phyloP scores from a whole-genome alignment of 495 filamentous ascomycete genomes.

The Podospora conica region DNA sequence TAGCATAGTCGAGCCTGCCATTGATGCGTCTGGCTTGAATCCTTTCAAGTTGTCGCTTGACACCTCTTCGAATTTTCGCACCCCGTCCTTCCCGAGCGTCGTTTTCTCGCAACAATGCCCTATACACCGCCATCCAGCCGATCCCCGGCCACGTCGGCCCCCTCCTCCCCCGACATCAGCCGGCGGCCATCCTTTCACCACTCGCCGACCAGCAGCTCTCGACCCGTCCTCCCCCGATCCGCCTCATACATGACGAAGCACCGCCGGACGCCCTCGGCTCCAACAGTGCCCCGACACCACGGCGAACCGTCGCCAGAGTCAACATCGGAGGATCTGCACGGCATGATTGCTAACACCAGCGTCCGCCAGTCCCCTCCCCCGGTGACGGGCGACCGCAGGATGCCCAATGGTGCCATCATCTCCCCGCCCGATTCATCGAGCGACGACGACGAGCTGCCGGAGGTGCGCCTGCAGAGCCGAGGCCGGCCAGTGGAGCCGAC shows the following conservation, averaged over 20 bases:
- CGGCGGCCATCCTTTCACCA: conserved; percentile 49
- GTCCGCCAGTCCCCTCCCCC: conserved; percentile 77
- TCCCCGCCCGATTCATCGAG: conserved; percentile 85
- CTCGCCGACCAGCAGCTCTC: conserved; percentile 35
- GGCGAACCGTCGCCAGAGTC: conserved; percentile 38
- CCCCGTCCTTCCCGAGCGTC: background rate
- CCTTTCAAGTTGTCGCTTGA: conserved; percentile 5
- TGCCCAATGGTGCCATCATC: conserved; percentile 74
- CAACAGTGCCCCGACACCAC: conserved; percentile 24
- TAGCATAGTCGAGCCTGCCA: background rate
- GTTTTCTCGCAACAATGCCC: conserved; percentile 58
- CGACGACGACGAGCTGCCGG: conserved; percentile 68
- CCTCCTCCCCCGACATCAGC: conserved; percentile 56
- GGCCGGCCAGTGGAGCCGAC: conserved; percentile 56
- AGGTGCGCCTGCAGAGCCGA: conserved; percentile 26
- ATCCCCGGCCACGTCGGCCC: conserved; percentile 67
- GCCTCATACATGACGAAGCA: conserved; percentile 65
- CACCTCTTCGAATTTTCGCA: background rate
- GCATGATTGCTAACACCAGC: conserved; percentile 42
- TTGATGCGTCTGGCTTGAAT: conserved; percentile 16
- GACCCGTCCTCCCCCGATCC: conserved; percentile 61
- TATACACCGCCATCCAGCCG: conserved; percentile 84
- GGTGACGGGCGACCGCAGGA: conserved; percentile 55
- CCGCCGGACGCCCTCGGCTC: conserved; percentile 41
- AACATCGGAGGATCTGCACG: conserved; percentile 46